Evolutionary conservation across 228 moss, liverwort and hornwort species (phyloP).

Genomic region (Sphagnum fallax): DNA sequence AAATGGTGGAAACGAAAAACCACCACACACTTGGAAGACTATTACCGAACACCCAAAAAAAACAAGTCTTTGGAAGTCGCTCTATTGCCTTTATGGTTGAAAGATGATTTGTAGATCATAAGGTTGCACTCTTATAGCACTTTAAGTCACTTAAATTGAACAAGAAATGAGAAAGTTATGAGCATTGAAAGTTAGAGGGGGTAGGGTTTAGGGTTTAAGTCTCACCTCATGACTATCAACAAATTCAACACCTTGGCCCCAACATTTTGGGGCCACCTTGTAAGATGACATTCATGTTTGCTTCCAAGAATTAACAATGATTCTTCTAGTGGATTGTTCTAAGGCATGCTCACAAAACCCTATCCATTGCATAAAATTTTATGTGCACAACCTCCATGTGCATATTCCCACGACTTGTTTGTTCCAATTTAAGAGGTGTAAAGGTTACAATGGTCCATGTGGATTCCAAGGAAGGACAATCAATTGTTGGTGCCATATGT

Average conservation of each 20-base stretch:
- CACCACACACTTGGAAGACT: no score
- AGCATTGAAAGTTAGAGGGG: no score
- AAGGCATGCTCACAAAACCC: slow-evolving; percentile 22
- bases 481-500: slow-evolving; percentile 24
- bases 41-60: no score
- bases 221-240: slow-evolving; percentile 48
- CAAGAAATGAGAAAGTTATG: no score
- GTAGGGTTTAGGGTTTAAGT: no score
- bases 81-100: no score
- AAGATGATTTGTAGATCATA: no score
- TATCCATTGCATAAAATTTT: slow-evolving; percentile 27
- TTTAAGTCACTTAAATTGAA: no score
- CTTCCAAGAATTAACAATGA: slow-evolving; percentile 63
- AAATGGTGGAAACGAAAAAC: no score
- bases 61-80: no score
- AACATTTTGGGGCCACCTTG: slow-evolving; percentile 88
- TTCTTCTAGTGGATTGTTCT: slow-evolving; percentile 33
- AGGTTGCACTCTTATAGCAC: no score
- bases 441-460: slow-evolving; percentile 86
- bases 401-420: slow-evolving; percentile 55
- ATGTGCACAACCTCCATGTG: slow-evolving; percentile 59
- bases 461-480: slow-evolving; percentile 49
- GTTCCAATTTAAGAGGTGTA: slow-evolving; percentile 66
- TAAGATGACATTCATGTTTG: slow-evolving; percentile 73
- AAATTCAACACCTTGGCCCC: slow-evolving; percentile 92